A percentile compares a stretch with the other conserved stretches of the same genome.
These are phyloP conservation scores for Synchytrium microbalum DNA, from an alignment of 371 early-diverging fungal genomes.

Conservation along the genomic window DNA sequence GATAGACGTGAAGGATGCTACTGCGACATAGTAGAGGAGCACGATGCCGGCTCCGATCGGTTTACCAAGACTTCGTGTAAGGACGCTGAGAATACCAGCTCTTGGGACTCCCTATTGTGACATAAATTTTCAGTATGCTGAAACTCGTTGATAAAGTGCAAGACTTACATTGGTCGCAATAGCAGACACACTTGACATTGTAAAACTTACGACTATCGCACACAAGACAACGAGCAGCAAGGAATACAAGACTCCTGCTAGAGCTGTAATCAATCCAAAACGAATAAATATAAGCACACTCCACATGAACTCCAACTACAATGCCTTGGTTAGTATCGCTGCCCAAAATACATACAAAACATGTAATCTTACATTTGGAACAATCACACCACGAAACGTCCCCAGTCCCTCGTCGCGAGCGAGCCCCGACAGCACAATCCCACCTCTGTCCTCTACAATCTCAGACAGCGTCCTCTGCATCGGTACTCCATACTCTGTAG, in stretches of 20 bases:
- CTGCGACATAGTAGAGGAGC: conserved; percentile 7
- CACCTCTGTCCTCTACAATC: background rate
- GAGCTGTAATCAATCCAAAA: conserved; percentile 14
- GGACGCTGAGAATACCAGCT: conserved; percentile 8
- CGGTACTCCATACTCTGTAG: background rate
- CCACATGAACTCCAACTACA: conserved; percentile 12
- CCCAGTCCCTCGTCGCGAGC: background rate
- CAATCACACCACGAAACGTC: background rate
- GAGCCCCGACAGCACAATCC: background rate
- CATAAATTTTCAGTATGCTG: background rate
- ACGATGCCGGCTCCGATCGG: conserved; percentile 16
- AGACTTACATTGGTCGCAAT: background rate
- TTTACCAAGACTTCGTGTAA: conserved; percentile 6
- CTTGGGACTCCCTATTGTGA: conserved; percentile 11
- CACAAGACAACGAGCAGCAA: conserved; percentile 2
- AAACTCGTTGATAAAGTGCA: background rate
- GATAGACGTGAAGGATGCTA: conserved; percentile 10
- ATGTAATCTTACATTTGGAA: background rate
- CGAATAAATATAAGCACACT: conserved; percentile 15
- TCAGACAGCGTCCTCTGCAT: background rate
- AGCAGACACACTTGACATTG: conserved; percentile 8
- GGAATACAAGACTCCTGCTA: conserved; percentile 9
- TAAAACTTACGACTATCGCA: background rate
- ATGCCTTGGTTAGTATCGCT: too few relatives aligned
- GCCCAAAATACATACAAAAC: too few relatives aligned